A percentile compares a stretch with the other conserved stretches of the same genome.
phyloP scores from a whole-genome alignment of 176 grass and related monocot species.

The Melocanna baccifera region DNA sequence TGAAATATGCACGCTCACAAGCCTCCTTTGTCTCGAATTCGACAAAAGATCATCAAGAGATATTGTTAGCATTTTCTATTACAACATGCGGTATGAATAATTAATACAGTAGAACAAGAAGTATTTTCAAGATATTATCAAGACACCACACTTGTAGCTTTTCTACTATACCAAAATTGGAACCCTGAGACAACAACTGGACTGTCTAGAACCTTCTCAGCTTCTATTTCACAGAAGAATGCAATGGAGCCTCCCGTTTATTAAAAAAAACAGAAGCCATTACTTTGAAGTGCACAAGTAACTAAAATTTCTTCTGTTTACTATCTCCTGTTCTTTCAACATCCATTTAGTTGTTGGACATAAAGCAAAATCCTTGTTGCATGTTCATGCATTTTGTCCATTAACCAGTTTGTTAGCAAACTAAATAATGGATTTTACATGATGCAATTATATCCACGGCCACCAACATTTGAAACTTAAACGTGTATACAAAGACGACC shows the following conservation, averaged over 20 bases:
- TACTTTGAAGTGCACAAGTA: not conserved
- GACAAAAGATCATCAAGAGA: slow-evolving; percentile 33
- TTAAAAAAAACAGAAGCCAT: not conserved
- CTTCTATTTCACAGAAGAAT: not conserved
- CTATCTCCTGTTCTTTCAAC: not conserved
- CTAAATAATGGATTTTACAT: not conserved
- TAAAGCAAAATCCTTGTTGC: not conserved
- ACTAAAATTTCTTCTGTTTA: not conserved
- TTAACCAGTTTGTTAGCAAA: slow-evolving; percentile 6
- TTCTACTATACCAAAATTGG: not conserved
- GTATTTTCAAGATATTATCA: not conserved
- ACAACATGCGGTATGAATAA: not conserved
- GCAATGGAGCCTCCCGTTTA: not conserved
- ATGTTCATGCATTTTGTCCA: not conserved
- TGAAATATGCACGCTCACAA: slow-evolving; percentile 89
- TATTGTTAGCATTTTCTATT: slow-evolving; percentile 16
- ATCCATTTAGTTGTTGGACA: not conserved
- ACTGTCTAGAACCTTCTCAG: not conserved
- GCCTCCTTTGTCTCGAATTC: slow-evolving; percentile 82
- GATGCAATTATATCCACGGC: not conserved
- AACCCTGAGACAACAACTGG: not conserved
- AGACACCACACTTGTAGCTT: not conserved
- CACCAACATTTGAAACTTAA: slow-evolving; percentile 6
- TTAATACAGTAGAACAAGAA: not conserved
- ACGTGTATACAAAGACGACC: not conserved